These are phyloP conservation scores for Sodiomyces alkalinus DNA, from an alignment of 2,329 filamentous ascomycete genomes.

Conservation along the genomic window DNA sequence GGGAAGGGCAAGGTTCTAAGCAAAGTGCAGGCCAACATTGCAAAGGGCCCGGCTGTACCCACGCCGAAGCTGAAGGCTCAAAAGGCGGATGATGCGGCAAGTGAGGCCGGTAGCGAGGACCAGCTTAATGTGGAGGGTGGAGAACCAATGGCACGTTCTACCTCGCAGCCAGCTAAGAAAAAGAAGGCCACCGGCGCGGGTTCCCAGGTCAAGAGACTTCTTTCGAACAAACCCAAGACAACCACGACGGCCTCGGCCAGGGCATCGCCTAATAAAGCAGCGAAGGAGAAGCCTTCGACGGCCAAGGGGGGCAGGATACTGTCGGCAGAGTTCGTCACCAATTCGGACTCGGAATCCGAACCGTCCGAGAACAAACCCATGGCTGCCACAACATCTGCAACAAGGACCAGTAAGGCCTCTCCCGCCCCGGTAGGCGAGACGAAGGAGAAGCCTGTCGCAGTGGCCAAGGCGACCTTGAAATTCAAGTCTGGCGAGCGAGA, in stretches of 20 bases:
- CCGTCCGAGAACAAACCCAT: conserved; percentile 34
- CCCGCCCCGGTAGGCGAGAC: conserved; percentile 10
- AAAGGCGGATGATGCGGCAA: conserved; percentile 28
- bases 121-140: conserved; percentile 18
- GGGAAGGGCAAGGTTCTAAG: conserved; percentile 46
- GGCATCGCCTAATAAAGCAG: conserved; percentile 24
- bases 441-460: conserved; percentile 13
- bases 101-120: conserved; percentile 19
- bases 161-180: conserved; percentile 37
- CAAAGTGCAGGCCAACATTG: conserved; percentile 43
- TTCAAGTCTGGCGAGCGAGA: too few relatives aligned
- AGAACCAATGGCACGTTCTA: conserved; percentile 32
- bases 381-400: conserved; percentile 17
- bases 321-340: conserved; percentile 40
- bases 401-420: conserved; percentile 14
- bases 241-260: conserved; percentile 12
- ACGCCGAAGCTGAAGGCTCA: conserved; percentile 34
- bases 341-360: conserved; percentile 41
- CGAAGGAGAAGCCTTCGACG: conserved; percentile 16
- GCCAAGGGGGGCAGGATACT: conserved; percentile 29
- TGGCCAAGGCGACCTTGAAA: too few relatives aligned
- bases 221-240: conserved; percentile 19
- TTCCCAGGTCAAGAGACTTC: conserved; percentile 39
- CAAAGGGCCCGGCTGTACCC: conserved; percentile 28
- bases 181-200: conserved; percentile 41